Conservation (phyloP, 2,329 filamentous ascomycete genomes). For the Aureobasidium melanogenum region DNA sequence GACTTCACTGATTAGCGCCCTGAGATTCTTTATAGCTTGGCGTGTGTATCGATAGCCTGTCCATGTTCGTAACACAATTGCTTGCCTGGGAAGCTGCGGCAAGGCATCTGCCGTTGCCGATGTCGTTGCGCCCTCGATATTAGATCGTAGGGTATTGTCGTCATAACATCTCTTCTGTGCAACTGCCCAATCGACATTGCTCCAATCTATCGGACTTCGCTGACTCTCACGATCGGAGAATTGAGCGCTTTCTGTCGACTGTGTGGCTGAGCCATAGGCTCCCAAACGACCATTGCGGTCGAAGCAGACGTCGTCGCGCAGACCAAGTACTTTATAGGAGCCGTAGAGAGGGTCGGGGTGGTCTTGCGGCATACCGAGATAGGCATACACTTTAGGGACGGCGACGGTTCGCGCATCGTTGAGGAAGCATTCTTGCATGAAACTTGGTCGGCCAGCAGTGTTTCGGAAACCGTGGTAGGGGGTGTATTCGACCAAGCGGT, state of each 20-base stretch:
- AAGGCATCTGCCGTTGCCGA: too few relatives aligned
- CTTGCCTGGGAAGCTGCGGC: slow-evolving; percentile 49
- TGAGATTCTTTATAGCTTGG: slow-evolving; percentile 70
- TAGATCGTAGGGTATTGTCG: background rate
- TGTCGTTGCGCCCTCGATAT: background rate
- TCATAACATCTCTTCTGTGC: background rate
- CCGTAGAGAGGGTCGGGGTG: slow-evolving; percentile 40
- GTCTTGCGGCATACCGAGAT: slow-evolving; percentile 44
- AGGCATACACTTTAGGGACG: slow-evolving; percentile 57
- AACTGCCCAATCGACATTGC: background rate
- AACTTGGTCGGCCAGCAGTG: slow-evolving; percentile 36
- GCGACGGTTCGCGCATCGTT: slow-evolving; percentile 48
- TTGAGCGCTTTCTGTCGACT: slow-evolving; percentile 9
- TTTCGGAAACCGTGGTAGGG: background rate
- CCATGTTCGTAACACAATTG: slow-evolving; percentile 75
- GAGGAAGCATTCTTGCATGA: slow-evolving; percentile 44
- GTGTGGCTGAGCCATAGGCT: slow-evolving; percentile 42
- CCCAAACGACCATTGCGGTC: slow-evolving; percentile 41
- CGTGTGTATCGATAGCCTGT: slow-evolving; percentile 69
- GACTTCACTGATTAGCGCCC: slow-evolving; percentile 75
- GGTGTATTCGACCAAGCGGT: background rate
- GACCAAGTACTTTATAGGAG: slow-evolving; percentile 37
- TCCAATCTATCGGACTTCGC: background rate
- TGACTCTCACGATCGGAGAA: too few relatives aligned
- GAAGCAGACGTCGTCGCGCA: slow-evolving; percentile 41